Conservation (phyloP, 2,329 filamentous ascomycete species). For the Aspergillus neotritici region DNA sequence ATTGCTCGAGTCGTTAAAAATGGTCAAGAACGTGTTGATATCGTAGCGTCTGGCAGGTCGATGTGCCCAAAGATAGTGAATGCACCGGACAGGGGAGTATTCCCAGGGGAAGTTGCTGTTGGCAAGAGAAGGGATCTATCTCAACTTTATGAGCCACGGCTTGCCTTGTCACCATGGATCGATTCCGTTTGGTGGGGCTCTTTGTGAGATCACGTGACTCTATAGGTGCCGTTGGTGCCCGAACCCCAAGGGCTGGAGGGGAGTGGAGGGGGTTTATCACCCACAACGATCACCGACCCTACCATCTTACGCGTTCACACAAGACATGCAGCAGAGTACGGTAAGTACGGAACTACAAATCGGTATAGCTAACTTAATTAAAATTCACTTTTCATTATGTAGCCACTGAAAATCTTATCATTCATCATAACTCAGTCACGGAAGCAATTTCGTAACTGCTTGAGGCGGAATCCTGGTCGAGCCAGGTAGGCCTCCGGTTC, state of each 20-base stretch:
- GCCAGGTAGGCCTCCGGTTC: constrained; percentile 5
- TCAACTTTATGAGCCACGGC: constrained; percentile 7
- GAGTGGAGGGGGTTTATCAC: neutral
- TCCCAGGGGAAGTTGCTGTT: constrained; percentile 2
- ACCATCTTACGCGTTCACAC: neutral
- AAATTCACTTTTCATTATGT: constrained; percentile 20
- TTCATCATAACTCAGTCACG: constrained; percentile 21
- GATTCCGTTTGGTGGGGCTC: constrained; percentile 15
- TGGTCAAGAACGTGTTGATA: constrained; percentile 4
- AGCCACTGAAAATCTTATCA: constrained; percentile 17
- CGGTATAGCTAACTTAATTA: neutral
- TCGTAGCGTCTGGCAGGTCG: neutral
- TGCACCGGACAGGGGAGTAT: neutral
- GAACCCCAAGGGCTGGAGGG: constrained; percentile 5
- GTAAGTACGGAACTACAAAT: neutral
- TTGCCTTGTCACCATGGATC: constrained; percentile 3
- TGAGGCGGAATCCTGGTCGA: constrained; percentile 3
- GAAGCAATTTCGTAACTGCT: constrained; percentile 4
- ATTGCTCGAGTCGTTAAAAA: constrained; percentile 10
- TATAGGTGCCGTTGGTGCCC: constrained; percentile 10
- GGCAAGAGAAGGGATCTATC: neutral
- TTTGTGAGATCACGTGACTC: constrained; percentile 13
- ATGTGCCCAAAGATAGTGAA: neutral
- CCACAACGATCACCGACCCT: neutral
- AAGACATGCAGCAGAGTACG: neutral